Evolutionary conservation across 768 basidiomycete species (phyloP).

Genomic region (Lactarius sanguifluus): DNA sequence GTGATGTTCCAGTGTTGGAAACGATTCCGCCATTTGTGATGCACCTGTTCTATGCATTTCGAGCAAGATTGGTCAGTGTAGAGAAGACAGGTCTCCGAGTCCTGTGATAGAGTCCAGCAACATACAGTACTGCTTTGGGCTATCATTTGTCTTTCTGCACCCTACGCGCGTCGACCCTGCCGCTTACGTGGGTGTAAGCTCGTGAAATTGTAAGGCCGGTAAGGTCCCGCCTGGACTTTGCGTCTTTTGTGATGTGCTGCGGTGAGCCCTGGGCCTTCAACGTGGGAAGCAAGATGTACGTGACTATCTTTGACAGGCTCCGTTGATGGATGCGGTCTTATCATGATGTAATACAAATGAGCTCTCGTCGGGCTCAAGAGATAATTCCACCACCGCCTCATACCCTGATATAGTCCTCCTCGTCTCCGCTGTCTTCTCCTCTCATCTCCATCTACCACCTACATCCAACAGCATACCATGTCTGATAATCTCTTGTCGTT

Average conservation of each 20-base stretch:
- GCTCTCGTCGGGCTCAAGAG: background rate
- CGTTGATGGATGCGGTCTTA: background rate
- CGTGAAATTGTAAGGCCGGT: background rate
- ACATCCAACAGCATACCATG: background rate
- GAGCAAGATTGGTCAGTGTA: background rate
- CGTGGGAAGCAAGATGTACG: background rate
- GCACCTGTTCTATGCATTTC: too few relatives aligned
- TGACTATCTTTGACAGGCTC: background rate
- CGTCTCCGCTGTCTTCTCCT: background rate
- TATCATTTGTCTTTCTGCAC: background rate
- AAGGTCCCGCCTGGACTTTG: background rate
- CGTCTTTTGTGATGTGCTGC: background rate
- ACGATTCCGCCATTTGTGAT: background rate
- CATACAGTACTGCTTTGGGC: background rate
- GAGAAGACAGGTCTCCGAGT: background rate
- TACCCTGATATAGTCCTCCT: background rate
- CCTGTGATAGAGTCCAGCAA: background rate
- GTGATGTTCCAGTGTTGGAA: too few relatives aligned
- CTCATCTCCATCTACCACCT: background rate
- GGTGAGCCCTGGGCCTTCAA: background rate
- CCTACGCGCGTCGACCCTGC: background rate
- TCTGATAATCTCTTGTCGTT: background rate
- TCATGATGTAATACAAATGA: background rate
- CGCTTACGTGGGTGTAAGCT: background rate
- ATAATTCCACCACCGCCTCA: background rate